These are phyloP conservation scores for Clonostachys byssicola DNA, from an alignment of 2,329 filamentous ascomycete species.

Conservation along the genomic window DNA sequence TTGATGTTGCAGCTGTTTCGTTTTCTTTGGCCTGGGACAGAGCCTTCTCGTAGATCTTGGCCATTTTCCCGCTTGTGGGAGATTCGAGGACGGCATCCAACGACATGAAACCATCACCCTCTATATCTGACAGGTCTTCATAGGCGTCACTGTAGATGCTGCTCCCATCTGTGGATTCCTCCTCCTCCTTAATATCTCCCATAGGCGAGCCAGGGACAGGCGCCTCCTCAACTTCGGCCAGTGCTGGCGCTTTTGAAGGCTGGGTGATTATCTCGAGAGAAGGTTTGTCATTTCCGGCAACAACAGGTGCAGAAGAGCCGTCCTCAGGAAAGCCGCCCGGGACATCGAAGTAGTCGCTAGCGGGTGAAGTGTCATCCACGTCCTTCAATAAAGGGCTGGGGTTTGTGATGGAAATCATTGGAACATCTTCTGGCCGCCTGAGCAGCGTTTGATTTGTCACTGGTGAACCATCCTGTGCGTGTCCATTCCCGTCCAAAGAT, in stretches of 20 bases:
- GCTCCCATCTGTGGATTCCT: constrained; percentile 43
- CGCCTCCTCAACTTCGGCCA: not conserved
- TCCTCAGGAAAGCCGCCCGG: constrained; percentile 57
- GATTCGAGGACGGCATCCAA: constrained; percentile 68
- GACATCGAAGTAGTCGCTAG: constrained; percentile 37
- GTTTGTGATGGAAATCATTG: constrained; percentile 37
- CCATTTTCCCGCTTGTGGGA: constrained; percentile 25
- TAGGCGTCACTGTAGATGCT: constrained; percentile 74
- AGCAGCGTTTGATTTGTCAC: too few relatives aligned
- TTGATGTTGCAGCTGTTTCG: constrained; percentile 3
- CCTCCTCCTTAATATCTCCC: constrained; percentile 27
- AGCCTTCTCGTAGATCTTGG: constrained; percentile 12
- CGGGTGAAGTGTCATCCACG: constrained; percentile 10
- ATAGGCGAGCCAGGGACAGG: constrained; percentile 11
- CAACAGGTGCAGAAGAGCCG: constrained; percentile 6
- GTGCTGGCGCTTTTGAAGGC: not conserved
- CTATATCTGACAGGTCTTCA: constrained; percentile 64
- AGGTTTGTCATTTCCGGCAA: not conserved
- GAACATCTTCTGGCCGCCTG: constrained; percentile 16
- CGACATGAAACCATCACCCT: constrained; percentile 66
- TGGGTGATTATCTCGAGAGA: not conserved
- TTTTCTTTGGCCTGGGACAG: constrained; percentile 10
- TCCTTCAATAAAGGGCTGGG: constrained; percentile 31
- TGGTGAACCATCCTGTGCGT: too few relatives aligned
- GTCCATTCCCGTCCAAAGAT: too few relatives aligned